Conservation (phyloP, 176 grass and related monocot species). For the Saccharum officinarum region DNA sequence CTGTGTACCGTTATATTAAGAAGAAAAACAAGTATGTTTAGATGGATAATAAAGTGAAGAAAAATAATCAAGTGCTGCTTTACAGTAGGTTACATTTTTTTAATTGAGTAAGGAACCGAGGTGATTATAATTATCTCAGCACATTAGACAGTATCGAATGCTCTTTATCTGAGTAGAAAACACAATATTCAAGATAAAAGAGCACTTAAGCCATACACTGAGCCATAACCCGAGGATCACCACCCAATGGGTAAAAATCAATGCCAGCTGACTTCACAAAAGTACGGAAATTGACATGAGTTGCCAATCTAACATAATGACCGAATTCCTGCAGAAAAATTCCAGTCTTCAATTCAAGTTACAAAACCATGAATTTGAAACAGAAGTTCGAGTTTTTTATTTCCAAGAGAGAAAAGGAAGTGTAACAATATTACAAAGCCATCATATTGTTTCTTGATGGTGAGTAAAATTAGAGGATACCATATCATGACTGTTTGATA, state of each 20-base stretch:
- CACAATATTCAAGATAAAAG: too few relatives aligned
- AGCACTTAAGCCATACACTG: constrained; percentile 81
- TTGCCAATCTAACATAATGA: constrained; percentile 96
- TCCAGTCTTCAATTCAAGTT: neutral
- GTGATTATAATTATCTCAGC: neutral
- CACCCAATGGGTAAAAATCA: constrained; percentile 96
- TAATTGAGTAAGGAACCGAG: neutral
- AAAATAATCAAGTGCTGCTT: constrained; percentile 27
- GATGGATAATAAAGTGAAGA: constrained; percentile 3
- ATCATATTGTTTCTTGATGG: neutral
- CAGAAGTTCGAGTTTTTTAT: constrained; percentile 1
- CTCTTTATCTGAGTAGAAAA: constrained; percentile 1
- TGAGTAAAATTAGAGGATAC: neutral
- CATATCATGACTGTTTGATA: constrained; percentile 15
- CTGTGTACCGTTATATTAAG: neutral
- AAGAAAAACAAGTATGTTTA: neutral
- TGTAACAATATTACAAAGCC: constrained; percentile 6
- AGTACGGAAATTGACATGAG: constrained; percentile 87
- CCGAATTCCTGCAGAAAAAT: constrained; percentile 81
- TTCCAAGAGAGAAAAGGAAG: neutral
- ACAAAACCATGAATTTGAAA: neutral
- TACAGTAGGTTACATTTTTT: neutral
- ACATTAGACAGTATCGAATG: neutral
- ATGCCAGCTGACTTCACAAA: constrained; percentile 93
- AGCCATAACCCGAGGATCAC: constrained; percentile 88